Percentiles rank a stretch among this genome's conserved stretches.
Evolutionary conservation across 1,139 yeast species (phyloP).

Genomic region (Geotrichum citri-aurantii): DNA sequence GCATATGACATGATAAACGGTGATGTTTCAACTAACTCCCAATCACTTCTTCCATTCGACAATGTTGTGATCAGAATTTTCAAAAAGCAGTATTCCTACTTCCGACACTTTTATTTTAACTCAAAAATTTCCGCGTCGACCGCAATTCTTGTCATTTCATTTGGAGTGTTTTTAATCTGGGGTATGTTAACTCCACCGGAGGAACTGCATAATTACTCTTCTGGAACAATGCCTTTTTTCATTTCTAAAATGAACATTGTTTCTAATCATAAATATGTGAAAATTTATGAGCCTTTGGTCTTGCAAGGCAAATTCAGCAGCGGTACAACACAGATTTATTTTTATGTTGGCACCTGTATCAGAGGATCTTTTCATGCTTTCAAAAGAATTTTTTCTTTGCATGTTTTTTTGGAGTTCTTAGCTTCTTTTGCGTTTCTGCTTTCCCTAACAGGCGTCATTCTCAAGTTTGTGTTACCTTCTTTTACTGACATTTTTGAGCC

Average conservation of each 20-base stretch:
- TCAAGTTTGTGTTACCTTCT: conserved; percentile 32
- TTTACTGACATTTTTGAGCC: conserved; percentile 18
- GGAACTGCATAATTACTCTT: conserved; percentile 6
- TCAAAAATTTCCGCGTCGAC: conserved; percentile 10
- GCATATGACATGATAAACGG: conserved; percentile 40
- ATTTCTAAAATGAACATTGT: not conserved
- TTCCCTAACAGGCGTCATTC: conserved; percentile 37
- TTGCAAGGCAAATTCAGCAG: conserved; percentile 1
- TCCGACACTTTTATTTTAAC: conserved; percentile 10
- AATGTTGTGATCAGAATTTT: not conserved
- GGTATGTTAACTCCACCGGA: conserved; percentile 4
- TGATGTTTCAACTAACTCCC: not conserved
- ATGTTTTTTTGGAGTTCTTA: conserved; percentile 41
- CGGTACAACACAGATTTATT: not conserved
- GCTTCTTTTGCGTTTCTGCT: conserved; percentile 41
- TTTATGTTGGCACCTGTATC: not conserved
- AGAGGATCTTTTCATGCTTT: conserved; percentile 9
- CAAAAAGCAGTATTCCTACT: conserved; percentile 2
- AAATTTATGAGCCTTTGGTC: conserved; percentile 14
- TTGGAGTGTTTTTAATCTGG: conserved; percentile 7
- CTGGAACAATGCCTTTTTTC: conserved; percentile 13
- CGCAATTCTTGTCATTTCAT: not conserved
- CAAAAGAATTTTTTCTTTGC: conserved; percentile 5
- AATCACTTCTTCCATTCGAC: not conserved
- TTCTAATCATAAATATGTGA: conserved; percentile 1